Evolutionary conservation across 2,329 filamentous ascomycete genomes (phyloP).

Genomic region (Monilinia aucupariae): DNA sequence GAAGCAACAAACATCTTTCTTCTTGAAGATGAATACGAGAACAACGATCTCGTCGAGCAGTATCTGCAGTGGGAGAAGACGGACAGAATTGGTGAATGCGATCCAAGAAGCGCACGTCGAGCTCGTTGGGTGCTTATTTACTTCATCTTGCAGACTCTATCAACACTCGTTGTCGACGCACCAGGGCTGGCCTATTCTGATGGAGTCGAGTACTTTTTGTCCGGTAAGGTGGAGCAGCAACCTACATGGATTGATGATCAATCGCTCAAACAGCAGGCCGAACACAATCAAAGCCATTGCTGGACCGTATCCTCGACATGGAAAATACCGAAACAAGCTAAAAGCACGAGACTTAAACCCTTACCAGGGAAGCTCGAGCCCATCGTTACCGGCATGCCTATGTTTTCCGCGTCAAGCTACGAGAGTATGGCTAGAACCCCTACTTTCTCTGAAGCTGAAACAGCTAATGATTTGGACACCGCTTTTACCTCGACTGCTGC

Average conservation of each 20-base stretch:
- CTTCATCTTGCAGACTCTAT: conserved; percentile 54
- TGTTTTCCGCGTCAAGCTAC: conserved; percentile 2
- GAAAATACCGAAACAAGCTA: neutral
- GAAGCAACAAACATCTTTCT: conserved; percentile 56
- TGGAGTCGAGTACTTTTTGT: conserved; percentile 52
- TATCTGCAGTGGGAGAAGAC: conserved; percentile 53
- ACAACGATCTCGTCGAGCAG: conserved; percentile 50
- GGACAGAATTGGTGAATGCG: conserved; percentile 46
- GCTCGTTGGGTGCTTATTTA: conserved; percentile 59
- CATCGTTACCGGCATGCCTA: neutral
- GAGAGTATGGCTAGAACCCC: conserved; percentile 10
- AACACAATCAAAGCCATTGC: conserved; percentile 33
- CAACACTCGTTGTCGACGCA: conserved; percentile 53
- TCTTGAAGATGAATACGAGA: conserved; percentile 47
- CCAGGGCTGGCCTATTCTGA: conserved; percentile 48
- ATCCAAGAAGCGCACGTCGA: conserved; percentile 50
- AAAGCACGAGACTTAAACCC: neutral
- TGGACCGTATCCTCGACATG: conserved; percentile 27
- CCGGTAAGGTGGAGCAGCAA: conserved; percentile 47
- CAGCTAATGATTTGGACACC: neutral
- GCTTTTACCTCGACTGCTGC: neutral
- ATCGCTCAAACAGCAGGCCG: conserved; percentile 29
- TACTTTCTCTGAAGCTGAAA: conserved; percentile 15
- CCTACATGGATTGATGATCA: conserved; percentile 48
- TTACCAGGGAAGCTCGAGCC: neutral